Evolutionary conservation across 73 alveolate species (phyloP).

Genomic region (Tetrahymena thermophila): DNA sequence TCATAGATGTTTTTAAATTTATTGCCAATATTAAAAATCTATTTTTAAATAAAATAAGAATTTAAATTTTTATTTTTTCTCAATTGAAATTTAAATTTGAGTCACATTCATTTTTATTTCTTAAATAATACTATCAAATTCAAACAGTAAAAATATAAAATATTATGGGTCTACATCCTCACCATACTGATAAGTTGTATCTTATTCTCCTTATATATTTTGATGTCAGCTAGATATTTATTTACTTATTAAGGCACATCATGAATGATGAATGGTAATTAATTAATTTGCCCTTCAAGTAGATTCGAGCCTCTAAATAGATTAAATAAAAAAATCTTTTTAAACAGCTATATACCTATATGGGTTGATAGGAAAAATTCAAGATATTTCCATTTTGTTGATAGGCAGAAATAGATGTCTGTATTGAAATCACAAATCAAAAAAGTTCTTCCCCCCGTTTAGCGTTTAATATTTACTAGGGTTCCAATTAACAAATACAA

Average conservation of each 20-base stretch:
- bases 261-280: not conserved
- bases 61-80: too few relatives aligned
- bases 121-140: not conserved
- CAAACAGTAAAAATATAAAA: too few relatives aligned
- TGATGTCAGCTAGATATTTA: too few relatives aligned
- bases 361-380: not conserved
- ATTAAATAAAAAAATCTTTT: too few relatives aligned
- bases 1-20: not conserved
- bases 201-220: not conserved
- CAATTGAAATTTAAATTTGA: too few relatives aligned
- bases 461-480: not conserved
- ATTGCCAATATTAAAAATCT: not conserved
- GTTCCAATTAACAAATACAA: not conserved
- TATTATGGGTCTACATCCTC: not conserved
- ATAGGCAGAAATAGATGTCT: not conserved
- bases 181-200: not conserved
- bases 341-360: too few relatives aligned
- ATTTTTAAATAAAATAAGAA: not conserved
- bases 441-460: not conserved
- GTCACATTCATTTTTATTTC: not conserved
- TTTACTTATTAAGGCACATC: not conserved
- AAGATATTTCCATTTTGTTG: not conserved
- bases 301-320: not conserved
- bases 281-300: not conserved
- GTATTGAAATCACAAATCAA: not conserved